Percentiles rank a stretch among this genome's conserved stretches.
Evolutionary conservation across 768 basidiomycete species (phyloP).

Genomic region (Hericium alpestre): DNA sequence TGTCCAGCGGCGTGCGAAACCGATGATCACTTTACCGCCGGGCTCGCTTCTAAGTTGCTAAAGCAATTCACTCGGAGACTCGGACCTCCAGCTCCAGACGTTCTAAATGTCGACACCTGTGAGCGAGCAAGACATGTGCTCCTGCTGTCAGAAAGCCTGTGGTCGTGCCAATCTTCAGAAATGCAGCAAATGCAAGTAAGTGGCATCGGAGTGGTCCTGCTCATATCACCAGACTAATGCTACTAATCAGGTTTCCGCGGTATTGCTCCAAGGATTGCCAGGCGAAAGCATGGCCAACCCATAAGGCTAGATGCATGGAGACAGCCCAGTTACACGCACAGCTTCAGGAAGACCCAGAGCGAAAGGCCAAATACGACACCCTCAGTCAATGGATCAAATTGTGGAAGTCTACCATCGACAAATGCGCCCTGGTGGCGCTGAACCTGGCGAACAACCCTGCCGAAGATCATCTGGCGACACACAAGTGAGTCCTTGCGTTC

Average conservation of each 20-base stretch:
- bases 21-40: too few relatives aligned
- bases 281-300: not conserved
- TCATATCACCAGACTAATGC: too few relatives aligned
- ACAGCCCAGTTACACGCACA: not conserved
- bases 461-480: not conserved
- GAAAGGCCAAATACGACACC: not conserved
- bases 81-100: too few relatives aligned
- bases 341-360: not conserved
- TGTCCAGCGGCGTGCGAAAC: too few relatives aligned
- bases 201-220: not conserved
- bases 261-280: conserved; percentile 1
- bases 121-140: not conserved
- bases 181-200: not conserved
- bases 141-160: not conserved
- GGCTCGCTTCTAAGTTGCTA: too few relatives aligned
- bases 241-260: not conserved
- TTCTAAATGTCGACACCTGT: too few relatives aligned
- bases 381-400: not conserved
- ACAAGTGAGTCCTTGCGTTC: not conserved
- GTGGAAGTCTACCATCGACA: not conserved
- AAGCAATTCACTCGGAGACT: too few relatives aligned
- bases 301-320: not conserved
- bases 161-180: not conserved
- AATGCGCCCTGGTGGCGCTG: not conserved
- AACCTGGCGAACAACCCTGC: not conserved